Conservation (phyloP, 352 stramenopile species). For the Saprolegnia diclina region DNA sequence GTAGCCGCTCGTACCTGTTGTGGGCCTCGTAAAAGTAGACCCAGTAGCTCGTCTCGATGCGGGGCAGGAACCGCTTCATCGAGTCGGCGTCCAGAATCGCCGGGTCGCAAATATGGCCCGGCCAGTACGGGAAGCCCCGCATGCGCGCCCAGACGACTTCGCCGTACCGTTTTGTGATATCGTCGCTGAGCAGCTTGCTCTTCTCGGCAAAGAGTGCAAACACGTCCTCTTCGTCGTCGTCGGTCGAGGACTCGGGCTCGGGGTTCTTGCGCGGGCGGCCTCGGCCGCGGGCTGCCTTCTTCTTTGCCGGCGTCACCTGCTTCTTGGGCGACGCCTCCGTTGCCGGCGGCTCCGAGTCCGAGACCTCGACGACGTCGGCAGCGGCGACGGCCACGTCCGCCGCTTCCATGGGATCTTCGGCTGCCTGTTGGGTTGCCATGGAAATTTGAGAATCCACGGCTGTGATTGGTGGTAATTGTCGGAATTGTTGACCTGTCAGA, state of each 20-base stretch:
- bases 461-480: background rate
- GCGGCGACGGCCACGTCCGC: background rate
- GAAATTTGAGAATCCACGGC: background rate
- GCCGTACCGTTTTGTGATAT: conserved; percentile 39
- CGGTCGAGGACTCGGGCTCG: background rate
- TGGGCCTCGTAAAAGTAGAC: conserved; percentile 78
- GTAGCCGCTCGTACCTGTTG: conserved; percentile 68
- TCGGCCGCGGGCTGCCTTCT: background rate
- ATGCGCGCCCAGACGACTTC: conserved; percentile 80
- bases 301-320: background rate
- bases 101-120: conserved; percentile 64
- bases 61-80: conserved; percentile 31
- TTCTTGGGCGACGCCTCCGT: background rate
- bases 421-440: background rate
- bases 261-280: background rate
- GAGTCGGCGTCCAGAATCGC: conserved; percentile 21
- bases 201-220: conserved; percentile 1
- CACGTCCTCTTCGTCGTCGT: background rate
- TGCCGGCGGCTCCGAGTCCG: background rate
- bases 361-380: background rate
- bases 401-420: too few relatives aligned
- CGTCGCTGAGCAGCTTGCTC: background rate
- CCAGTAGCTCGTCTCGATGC: conserved; percentile 58
- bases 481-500: background rate
- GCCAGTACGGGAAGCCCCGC: conserved; percentile 76